Base-by-base conservation (phyloP, 1,284 basidiomycete genomes). In the Singerocomus rubriflavus region DNA sequence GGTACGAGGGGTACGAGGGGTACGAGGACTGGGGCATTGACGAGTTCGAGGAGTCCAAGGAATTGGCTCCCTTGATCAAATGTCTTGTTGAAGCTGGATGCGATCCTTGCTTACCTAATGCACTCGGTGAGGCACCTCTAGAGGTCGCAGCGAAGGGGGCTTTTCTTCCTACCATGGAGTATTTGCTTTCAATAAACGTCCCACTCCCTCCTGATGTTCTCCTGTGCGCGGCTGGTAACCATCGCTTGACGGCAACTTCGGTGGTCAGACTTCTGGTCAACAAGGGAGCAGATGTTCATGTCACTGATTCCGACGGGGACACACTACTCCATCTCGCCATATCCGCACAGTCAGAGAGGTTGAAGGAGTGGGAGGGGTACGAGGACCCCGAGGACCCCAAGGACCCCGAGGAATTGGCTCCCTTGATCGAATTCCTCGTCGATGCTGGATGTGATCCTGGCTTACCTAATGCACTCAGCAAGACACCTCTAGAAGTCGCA, bases 401-500 rank as follows among this genome's bases (percentile, higher is more conserved):
- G n/a, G 21, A 21, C 21, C 21, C 21, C 21, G 21, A 21, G 21
- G 21, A 21, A 21, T 2, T 21, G 21, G 21, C 21, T n/a, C n/a
- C n/a, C n/a, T n/a, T n/a, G n/a, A 7, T 36, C 14, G 21, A 46
- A n/a, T 0, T 21, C 7, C 40, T 58, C 4, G n/a, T 51, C 27
- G 14, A 17, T 11, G 52, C 46, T 36, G 56, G 58, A 32, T 61
- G 57, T 9, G 14, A 52, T 12, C 8, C 40, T n/a, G n/a, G 21
- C 21, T 21, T 21, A 21, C 21, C 21, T 21, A 21, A 21, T 21
- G 4, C 21, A 21, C 21, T 21, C 4, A 4, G 21, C 21, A 4
- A 21, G 21, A 21, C 21, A 21, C 21, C 21, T 21, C 21, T 21
- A 4, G 21, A 21, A 4, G 21, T 21, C 21, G 21, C 21, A 21